Evolutionary conservation across 345 rosid genomes (phyloP), one percentile per base, ranked within the genome.

Genomic region (Eucalyptus cloeziana): DNA sequence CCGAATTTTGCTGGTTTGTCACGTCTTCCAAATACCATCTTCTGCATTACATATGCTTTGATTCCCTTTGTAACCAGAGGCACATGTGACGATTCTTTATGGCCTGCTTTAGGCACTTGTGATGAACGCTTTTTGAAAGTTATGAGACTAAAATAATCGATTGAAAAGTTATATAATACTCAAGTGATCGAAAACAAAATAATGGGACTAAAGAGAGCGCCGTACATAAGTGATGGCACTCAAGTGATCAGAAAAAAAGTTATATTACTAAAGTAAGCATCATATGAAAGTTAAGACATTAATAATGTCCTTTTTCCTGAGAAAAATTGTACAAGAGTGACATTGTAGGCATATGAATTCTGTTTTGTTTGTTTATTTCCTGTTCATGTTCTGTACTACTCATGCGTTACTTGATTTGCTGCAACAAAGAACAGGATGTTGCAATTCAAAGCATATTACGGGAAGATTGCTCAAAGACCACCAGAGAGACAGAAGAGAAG

Each of bases 261-360:
- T 16, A 17, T 7, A 7, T 1, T 1, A 52, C 8, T 51, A 0
- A 51, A 51, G 4, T 52, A 52, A 52, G 8, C 9, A 0, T 52
- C 2, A 0, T 52, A 19, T 16, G 4, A 19, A 3, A 52, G 9
- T 52, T 7, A 52, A 0, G 8, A 1, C 0, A 54, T 0, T 54
- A 0, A 8, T 4, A 54, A 22, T 54, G 27, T 54, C 60, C 0
- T 54, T 8, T 54, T 54, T 22, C 11, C 0, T 10, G n/a, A 58
- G 14, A 58, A 58, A 58, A 24, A 25, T 4, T 24, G 7, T 58
- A 10, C 12, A 24, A 25, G 64, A 58, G n/a, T 58, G 64, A 10
- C 64, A 58, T 11, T 58, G 12, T 58, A 58, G 64, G 64, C 64
- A 58, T 58, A 25, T 58, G 7, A 11, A 58, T 58, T 25, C 64